Base-by-base conservation (phyloP, 2,329 filamentous ascomycete species). In the Aspergillus sp. region DNA sequence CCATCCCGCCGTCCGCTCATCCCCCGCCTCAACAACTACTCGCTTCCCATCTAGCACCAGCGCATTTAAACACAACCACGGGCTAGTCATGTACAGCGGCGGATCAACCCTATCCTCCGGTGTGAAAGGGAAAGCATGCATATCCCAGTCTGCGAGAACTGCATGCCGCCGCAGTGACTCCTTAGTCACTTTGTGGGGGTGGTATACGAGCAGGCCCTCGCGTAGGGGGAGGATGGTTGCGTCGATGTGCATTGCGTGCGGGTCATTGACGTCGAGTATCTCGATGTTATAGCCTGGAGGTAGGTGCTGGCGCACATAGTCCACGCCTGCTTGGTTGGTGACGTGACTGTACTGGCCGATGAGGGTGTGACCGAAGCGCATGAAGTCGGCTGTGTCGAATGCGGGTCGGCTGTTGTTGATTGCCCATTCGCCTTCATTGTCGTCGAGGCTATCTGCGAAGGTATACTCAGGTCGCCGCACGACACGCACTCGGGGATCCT, bases 311-410 rank as follows among this genome's bases (percentile, higher is more conserved):
- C 51, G 53, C 7, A 67, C 27, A 35, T 65, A 67, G 15, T 67
- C 53, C 13, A 65, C 50, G n/a, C 64, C 64, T 30, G 54, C 57
- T 38, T 41, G 43, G 50, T 66, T 67, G 25, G 65, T 67, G 41
- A 68, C 64, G 45, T 67, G 48, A 50, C 62, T 65, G 19, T 57
- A 48, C 45, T 68, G 65, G 3, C 60, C 63, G 32, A 67, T 48
- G 19, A 67, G 50, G 12, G 49, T 54, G 33, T 57, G 60, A 15
- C 64, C 65, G 33, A 67, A 61, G 2, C 65, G 57, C 58, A 67
- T 60, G 46, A 67, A 67, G 43, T 67, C 65, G 5, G 65, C 65
- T 17, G 61, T 60, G 44, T 67, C 65, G 32, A 67, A 66, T 3
- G 65, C 61, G 4, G 62, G 61, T 1, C 65, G 56, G 17, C 45